Evolutionary conservation across 306 rosid genomes (phyloP).

Genomic region (Purshia tridentata): DNA sequence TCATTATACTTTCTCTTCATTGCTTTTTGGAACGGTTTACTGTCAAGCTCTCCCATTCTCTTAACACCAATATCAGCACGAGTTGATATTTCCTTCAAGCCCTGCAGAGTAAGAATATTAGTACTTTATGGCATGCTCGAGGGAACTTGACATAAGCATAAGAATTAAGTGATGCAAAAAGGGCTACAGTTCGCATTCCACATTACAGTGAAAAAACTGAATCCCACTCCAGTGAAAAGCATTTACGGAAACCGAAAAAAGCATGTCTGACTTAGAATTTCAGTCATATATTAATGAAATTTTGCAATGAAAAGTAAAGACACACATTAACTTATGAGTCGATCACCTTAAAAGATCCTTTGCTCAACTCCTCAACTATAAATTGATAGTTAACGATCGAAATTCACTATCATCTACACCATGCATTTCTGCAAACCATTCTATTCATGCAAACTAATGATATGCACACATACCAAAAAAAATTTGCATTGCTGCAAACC

Average conservation of each 20-base stretch:
- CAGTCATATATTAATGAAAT: background rate
- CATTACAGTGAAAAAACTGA: background rate
- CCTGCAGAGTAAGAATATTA: constrained; percentile 42
- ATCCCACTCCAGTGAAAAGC: background rate
- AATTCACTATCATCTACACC: background rate
- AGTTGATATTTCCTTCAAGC: constrained; percentile 55
- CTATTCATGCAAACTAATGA: too few species aligned
- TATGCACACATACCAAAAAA: background rate
- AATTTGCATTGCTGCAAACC: background rate
- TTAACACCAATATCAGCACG: constrained; percentile 58
- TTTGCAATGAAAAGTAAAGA: background rate
- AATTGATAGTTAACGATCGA: background rate
- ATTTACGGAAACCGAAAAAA: background rate
- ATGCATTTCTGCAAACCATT: background rate
- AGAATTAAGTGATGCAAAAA: background rate
- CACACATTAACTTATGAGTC: background rate
- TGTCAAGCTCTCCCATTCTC: constrained; percentile 96
- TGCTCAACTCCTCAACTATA: background rate
- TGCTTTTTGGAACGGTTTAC: constrained; percentile 68
- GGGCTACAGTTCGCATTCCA: background rate
- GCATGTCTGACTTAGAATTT: background rate
- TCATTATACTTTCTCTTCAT: constrained; percentile 70
- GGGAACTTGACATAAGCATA: constrained; percentile 3
- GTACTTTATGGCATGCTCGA: constrained; percentile 1
- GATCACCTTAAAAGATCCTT: background rate